These are phyloP conservation scores for Hyaloscypha variabilis DNA, from an alignment of 495 filamentous ascomycete genomes.

Conservation along the genomic window DNA sequence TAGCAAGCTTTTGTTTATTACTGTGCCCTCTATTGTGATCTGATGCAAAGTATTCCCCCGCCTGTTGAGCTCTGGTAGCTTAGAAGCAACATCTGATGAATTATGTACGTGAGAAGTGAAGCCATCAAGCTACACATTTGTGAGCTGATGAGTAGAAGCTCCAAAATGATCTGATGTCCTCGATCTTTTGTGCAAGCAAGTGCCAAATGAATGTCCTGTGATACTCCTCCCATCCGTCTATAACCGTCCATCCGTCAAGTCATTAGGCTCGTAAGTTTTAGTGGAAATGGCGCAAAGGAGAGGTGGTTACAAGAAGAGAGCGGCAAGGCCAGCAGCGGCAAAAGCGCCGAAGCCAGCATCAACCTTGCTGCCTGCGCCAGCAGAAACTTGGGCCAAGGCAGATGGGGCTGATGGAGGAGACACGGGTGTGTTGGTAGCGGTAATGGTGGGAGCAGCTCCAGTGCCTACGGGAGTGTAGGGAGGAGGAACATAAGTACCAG, in stretches of 20 bases:
- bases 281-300: neutral
- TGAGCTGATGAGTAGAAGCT: conserved; percentile 23
- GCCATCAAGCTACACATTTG: conserved; percentile 21
- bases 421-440: conserved; percentile 3
- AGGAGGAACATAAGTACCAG: conserved; percentile 8
- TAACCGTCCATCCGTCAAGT: conserved; percentile 14
- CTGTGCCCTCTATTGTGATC: neutral
- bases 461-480: neutral
- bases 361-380: conserved; percentile 43
- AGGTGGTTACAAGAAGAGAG: conserved; percentile 57
- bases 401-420: conserved; percentile 26
- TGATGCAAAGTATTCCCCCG: conserved; percentile 3
- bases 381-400: conserved; percentile 30
- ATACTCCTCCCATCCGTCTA: conserved; percentile 14
- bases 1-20: conserved; percentile 7
- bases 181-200: conserved; percentile 8
- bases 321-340: conserved; percentile 61
- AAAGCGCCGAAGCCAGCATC: conserved; percentile 56
- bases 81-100: conserved; percentile 6
- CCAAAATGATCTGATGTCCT: conserved; percentile 22
- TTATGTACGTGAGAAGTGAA: conserved; percentile 25
- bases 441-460: conserved; percentile 13
- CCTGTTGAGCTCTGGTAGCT: neutral
- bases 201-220: conserved; percentile 21
- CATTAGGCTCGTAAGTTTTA: conserved; percentile 16